These are phyloP conservation scores for Hansenula sp. DNA, from an alignment of 1,139 yeast species.

Conservation along the genomic window DNA sequence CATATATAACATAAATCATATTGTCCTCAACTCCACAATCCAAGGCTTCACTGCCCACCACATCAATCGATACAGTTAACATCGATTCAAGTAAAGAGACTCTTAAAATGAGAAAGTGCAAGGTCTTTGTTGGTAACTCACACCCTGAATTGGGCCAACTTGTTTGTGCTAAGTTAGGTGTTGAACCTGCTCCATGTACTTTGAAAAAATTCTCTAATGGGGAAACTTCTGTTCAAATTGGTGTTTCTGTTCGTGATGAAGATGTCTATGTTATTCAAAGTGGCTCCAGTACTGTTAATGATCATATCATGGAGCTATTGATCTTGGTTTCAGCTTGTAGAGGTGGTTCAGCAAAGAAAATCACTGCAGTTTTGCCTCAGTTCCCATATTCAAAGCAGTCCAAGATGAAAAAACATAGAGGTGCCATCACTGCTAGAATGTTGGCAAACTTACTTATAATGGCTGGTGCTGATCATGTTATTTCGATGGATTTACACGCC, in stretches of 20 bases:
- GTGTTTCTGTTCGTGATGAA: constrained; percentile 91
- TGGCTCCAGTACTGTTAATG: constrained; percentile 86
- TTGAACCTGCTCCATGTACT: constrained; percentile 93
- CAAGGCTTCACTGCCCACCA: constrained; percentile 1
- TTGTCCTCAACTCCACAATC: constrained; percentile 1
- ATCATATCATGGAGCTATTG: constrained; percentile 93
- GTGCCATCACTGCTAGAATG: constrained; percentile 99
- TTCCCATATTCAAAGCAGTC: constrained; percentile 97
- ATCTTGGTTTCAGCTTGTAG: constrained; percentile 92
- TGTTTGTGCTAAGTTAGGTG: constrained; percentile 88
- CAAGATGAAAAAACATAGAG: constrained; percentile 97
- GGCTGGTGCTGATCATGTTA: constrained; percentile 99
- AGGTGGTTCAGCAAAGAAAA: constrained; percentile 95
- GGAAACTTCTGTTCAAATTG: constrained; percentile 94
- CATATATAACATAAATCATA: neutral
- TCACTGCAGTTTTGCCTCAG: constrained; percentile 96
- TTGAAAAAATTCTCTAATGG: constrained; percentile 92
- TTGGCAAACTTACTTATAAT: constrained; percentile 88
- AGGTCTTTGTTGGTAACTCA: constrained; percentile 92
- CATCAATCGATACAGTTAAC: neutral
- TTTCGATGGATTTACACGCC: constrained; percentile 97
- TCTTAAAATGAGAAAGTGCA: constrained; percentile 82
- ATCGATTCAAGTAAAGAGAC: constrained; percentile 4
- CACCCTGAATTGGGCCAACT: constrained; percentile 91
- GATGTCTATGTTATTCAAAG: constrained; percentile 95